A percentile compares a stretch with the other conserved stretches of the same genome.
Evolutionary conservation across 78 protist species (phyloP).

Genomic region (Dictyostelium capitatum): DNA sequence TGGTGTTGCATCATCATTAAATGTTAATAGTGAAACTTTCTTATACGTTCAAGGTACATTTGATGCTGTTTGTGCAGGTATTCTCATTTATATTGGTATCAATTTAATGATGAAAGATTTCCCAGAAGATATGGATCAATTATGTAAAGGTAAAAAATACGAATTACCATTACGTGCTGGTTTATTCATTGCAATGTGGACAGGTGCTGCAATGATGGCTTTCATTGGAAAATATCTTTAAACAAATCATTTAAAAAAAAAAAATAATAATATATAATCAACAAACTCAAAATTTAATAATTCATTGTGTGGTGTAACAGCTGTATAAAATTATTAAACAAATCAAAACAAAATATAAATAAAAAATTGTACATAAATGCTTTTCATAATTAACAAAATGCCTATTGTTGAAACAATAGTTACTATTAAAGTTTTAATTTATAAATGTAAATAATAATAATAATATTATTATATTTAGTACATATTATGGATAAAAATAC

Average conservation of each 20-base stretch:
- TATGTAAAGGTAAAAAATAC: slow-evolving; percentile 38
- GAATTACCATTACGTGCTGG: background rate
- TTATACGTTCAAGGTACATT: slow-evolving; percentile 47
- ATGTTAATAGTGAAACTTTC: slow-evolving; percentile 10
- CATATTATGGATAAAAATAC: too few species aligned
- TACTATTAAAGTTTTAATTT: too few species aligned
- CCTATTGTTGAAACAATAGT: too few species aligned
- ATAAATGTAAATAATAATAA: too few species aligned
- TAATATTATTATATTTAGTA: too few species aligned
- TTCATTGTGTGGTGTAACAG: background rate
- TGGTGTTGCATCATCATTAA: slow-evolving; percentile 3
- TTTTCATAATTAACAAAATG: too few species aligned
- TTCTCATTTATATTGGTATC: slow-evolving; percentile 51
- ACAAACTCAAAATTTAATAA: background rate
- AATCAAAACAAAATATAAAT: too few species aligned
- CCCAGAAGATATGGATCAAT: slow-evolving; percentile 38
- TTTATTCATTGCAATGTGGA: slow-evolving; percentile 28
- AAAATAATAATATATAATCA: background rate
- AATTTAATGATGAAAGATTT: slow-evolving; percentile 29
- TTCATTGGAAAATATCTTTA: slow-evolving; percentile 27
- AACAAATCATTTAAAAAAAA: background rate
- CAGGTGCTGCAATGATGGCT: slow-evolving; percentile 43
- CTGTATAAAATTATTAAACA: too few species aligned
- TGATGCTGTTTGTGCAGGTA: slow-evolving; percentile 68
- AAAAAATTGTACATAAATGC: too few species aligned